Percentiles rank a stretch among this genome's conserved stretches.
Evolutionary conservation across 2,329 filamentous ascomycete species (phyloP).

Genomic region (Drechmeria coniospora): DNA sequence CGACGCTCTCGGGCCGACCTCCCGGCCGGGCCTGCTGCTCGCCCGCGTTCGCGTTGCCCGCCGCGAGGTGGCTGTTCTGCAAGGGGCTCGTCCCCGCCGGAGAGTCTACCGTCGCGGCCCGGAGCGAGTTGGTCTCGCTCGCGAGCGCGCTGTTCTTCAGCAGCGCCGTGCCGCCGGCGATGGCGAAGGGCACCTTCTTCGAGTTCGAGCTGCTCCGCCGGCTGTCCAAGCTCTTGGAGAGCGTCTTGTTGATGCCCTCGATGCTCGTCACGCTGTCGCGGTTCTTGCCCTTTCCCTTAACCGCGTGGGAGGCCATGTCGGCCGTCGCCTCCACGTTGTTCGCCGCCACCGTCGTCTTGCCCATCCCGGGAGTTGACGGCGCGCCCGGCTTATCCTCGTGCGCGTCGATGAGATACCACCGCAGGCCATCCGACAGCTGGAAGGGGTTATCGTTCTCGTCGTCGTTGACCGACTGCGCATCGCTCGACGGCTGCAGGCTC

Average conservation of each 20-base stretch:
- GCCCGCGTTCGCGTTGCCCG: slow-evolving; percentile 8
- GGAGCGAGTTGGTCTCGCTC: slow-evolving; percentile 44
- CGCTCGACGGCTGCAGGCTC: slow-evolving; percentile 40
- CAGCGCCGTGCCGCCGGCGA: slow-evolving; percentile 23
- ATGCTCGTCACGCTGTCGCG: slow-evolving; percentile 39
- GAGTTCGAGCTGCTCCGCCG: slow-evolving; percentile 77
- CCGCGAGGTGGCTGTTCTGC: slow-evolving; percentile 14
- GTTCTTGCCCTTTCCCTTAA: slow-evolving; percentile 28
- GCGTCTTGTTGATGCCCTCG: slow-evolving; percentile 59
- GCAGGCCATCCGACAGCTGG: slow-evolving; percentile 81
- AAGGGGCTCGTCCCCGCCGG: slow-evolving; percentile 25
- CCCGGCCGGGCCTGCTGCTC: slow-evolving; percentile 5
- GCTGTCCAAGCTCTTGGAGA: slow-evolving; percentile 81
- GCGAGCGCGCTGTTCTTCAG: slow-evolving; percentile 36
- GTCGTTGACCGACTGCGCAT: slow-evolving; percentile 35
- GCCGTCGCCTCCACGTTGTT: slow-evolving; percentile 78
- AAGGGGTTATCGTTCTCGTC: slow-evolving; percentile 93
- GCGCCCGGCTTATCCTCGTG: slow-evolving; percentile 83
- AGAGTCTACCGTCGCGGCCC: slow-evolving; percentile 29
- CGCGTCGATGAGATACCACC: slow-evolving; percentile 94
- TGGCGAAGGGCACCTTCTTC: slow-evolving; percentile 52
- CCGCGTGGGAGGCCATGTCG: slow-evolving; percentile 41
- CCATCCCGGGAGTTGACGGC: slow-evolving; percentile 80
- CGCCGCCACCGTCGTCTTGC: slow-evolving; percentile 80
- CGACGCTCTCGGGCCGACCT: slow-evolving; percentile 2